phyloP scores from a whole-genome alignment of 2,329 filamentous ascomycete species.

The Pseudogymnoascus sp. region DNA sequence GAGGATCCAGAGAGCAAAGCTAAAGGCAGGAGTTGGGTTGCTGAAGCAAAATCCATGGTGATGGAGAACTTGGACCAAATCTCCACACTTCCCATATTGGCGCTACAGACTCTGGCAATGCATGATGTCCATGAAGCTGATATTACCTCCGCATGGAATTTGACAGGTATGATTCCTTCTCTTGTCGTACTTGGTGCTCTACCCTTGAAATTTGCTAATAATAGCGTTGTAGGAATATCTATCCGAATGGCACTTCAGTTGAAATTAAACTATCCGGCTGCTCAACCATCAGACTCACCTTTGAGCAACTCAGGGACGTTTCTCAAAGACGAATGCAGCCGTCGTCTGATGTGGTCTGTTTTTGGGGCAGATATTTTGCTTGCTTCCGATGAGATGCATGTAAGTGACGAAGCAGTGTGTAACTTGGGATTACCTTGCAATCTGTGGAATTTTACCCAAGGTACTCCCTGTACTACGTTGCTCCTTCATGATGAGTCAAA shows the following conservation, averaged over 20 bases:
- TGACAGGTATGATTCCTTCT: slow-evolving; percentile 1
- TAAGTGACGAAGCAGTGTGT: slow-evolving; percentile 1
- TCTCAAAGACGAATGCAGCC: slow-evolving; percentile 9
- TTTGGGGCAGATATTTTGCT: slow-evolving; percentile 7
- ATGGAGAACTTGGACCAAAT: slow-evolving; percentile 3
- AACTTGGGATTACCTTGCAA: slow-evolving; percentile 7
- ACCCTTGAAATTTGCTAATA: background rate
- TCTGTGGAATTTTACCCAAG: slow-evolving; percentile 11
- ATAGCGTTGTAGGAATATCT: slow-evolving; percentile 3
- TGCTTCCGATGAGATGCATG: slow-evolving; percentile 10
- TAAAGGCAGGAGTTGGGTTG: slow-evolving; percentile 2
- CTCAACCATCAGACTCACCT: background rate
- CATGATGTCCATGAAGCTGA: slow-evolving; percentile 10
- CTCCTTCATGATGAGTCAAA: background rate
- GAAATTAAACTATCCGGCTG: background rate
- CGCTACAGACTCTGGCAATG: background rate
- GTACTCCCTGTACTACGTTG: slow-evolving; percentile 2
- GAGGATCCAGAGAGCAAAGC: background rate
- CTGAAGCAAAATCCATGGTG: slow-evolving; percentile 3
- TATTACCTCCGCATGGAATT: slow-evolving; percentile 10
- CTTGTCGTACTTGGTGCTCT: background rate
- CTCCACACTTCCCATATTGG: slow-evolving; percentile 4
- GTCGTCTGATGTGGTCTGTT: slow-evolving; percentile 10
- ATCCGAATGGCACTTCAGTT: slow-evolving; percentile 11
- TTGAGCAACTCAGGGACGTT: background rate